Evolutionary conservation across 345 rosid species (phyloP), one percentile per base, ranked within the genome.

Genomic region (Gossypium bickii): DNA sequence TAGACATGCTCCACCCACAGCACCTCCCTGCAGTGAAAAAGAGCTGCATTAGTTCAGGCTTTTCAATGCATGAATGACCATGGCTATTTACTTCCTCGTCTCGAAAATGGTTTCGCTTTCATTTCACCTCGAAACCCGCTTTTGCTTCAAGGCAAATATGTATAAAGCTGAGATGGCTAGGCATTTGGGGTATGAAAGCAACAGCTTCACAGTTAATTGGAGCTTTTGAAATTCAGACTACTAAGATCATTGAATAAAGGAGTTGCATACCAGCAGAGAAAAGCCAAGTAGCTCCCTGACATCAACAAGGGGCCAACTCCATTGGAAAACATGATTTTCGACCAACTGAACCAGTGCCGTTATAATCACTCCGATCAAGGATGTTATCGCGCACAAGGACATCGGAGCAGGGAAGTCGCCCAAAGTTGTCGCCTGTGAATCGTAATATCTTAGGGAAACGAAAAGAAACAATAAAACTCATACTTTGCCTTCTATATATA

Each of bases 401-500:
- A 93, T 86, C 0, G 98, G 99, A 22, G 97, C 99, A 0, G 97
- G 95, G 77, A 96, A 93, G 65, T 89, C 90, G 12, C 78, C 83
- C 82, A 93, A 74, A 44, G 97, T 77, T 3, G 84, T 41, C 2
- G 97, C 98, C 97, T 95, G 83, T 15, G 20, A 43, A 58, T 64
- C 27, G 11, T 12, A 5, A 16, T 0, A 65, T 65, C 51, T 15
- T 34, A 53, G 60, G 53, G 22, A 29, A 16, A 9, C 22, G 17
- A 24, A 9, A 9, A 6, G 12, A 61, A 8, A 25, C 2, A 43
- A 18, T n/a, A 49, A 51, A 12, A 24, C 2, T 18, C 43, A 18
- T n/a, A 38, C 18, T n/a, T 20, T 38, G 12, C 58, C 72, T 47
- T 17, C 3, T 22, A 16, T 48, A 9, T 1, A 22, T 57, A 10